Percentiles rank a stretch among this genome's conserved stretches.
Conservation (phyloP, 1,284 basidiomycete species). For the Pyrrhoderma lamaoense region DNA sequence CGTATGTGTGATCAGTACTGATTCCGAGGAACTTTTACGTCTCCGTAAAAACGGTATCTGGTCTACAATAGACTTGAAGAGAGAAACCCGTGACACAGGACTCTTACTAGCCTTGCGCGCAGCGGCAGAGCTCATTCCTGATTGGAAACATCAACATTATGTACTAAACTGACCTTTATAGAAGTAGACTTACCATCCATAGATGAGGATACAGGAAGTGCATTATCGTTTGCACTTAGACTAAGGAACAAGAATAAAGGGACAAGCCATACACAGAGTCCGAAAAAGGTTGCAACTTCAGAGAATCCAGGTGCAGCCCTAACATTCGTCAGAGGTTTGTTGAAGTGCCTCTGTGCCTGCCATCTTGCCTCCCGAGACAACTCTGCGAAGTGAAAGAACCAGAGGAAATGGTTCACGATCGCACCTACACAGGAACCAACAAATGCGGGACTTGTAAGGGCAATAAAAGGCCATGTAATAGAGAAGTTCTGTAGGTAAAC, state of each 20-base stretch:
- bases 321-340: conserved; percentile 12
- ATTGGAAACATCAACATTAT: conserved; percentile 22
- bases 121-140: conserved; percentile 26
- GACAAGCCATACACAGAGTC: conserved; percentile 86
- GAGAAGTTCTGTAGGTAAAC: conserved; percentile 92
- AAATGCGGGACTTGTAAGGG: conserved; percentile 76
- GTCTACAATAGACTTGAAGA: conserved; percentile 59
- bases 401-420: conserved; percentile 83
- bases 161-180: too few relatives aligned
- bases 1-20: conserved; percentile 50
- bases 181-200: conserved; percentile 23
- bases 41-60: conserved; percentile 32
- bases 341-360: background rate
- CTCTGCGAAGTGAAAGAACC: conserved; percentile 89
- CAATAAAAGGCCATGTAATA: conserved; percentile 81
- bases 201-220: conserved; percentile 52
- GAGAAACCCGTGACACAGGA: conserved; percentile 37
- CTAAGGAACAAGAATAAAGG: conserved; percentile 90
- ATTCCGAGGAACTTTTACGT: conserved; percentile 38
- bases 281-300: conserved; percentile 91
- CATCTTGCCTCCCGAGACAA: conserved; percentile 44
- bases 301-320: conserved; percentile 57
- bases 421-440: conserved; percentile 78
- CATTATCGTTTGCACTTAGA: conserved; percentile 91
- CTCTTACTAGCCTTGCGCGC: conserved; percentile 26